Evolutionary conservation across 306 rosid genomes (phyloP).

Genomic region (Quercus cerris): DNA sequence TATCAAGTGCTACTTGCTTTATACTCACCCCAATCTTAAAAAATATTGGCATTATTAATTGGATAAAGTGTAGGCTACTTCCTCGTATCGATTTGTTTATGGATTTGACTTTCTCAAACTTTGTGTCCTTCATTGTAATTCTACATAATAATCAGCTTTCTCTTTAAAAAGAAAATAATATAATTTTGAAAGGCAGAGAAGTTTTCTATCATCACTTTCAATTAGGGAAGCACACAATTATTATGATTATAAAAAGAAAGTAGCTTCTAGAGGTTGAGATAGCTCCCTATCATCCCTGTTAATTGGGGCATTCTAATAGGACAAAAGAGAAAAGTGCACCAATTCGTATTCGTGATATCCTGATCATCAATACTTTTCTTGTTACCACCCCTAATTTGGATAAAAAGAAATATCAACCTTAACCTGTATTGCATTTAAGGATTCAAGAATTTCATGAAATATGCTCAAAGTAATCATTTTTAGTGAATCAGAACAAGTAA

Average conservation of each 20-base stretch:
- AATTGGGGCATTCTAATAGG: conserved; percentile 32
- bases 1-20: too few species aligned
- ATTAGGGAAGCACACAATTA: conserved; percentile 6
- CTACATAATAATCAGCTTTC: not conserved
- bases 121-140: conserved; percentile 2
- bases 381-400: not conserved
- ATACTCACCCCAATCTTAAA: not conserved
- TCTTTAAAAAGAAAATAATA: not conserved
- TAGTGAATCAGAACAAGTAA: conserved; percentile 21
- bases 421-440: conserved; percentile 8
- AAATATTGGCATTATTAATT: not conserved
- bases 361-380: conserved; percentile 19
- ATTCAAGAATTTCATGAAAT: conserved; percentile 21
- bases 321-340: conserved; percentile 13
- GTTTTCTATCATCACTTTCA: conserved; percentile 15
- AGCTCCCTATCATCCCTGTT: conserved; percentile 15
- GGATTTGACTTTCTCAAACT: conserved; percentile 22
- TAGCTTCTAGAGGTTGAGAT: conserved; percentile 21
- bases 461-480: conserved; percentile 26
- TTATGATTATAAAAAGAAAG: not conserved
- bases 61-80: not conserved
- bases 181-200: conserved; percentile 6
- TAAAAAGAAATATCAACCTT: not conserved
- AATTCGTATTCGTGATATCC: conserved; percentile 19
- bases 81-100: conserved; percentile 10